Percentiles rank a stretch among this genome's conserved stretches.
Evolutionary conservation across 2,329 filamentous ascomycete species (phyloP).

Genomic region (Aspergillus arachidicola): DNA sequence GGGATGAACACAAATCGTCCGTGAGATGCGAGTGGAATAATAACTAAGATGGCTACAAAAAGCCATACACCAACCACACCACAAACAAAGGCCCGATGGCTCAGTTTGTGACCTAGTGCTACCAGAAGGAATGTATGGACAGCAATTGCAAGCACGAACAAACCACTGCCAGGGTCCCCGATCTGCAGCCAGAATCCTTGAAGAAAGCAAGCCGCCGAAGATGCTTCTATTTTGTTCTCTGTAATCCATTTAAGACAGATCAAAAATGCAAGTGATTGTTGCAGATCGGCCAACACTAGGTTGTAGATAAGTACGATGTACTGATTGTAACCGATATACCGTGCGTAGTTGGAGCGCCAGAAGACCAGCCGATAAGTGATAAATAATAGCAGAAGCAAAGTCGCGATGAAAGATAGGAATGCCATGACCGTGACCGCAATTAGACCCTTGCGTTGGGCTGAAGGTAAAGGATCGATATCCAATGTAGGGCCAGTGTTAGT

Average conservation of each 20-base stretch:
- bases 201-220: slow-evolving; percentile 50
- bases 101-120: slow-evolving; percentile 50
- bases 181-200: slow-evolving; percentile 57
- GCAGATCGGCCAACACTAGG: slow-evolving; percentile 56
- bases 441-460: slow-evolving; percentile 43
- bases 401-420: slow-evolving; percentile 50
- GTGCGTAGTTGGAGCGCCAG: slow-evolving; percentile 51
- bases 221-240: slow-evolving; percentile 47
- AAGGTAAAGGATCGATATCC: slow-evolving; percentile 39
- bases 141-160: slow-evolving; percentile 58
- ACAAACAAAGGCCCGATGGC: slow-evolving; percentile 48
- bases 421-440: slow-evolving; percentile 52
- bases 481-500: slow-evolving; percentile 13
- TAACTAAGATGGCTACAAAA: slow-evolving; percentile 49
- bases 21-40: slow-evolving; percentile 50
- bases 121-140: slow-evolving; percentile 57
- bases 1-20: slow-evolving; percentile 49
- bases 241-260: slow-evolving; percentile 53
- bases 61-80: slow-evolving; percentile 51
- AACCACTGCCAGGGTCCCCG: slow-evolving; percentile 55
- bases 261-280: slow-evolving; percentile 54
- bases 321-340: slow-evolving; percentile 58
- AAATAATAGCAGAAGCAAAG: slow-evolving; percentile 47
- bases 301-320: slow-evolving; percentile 59
- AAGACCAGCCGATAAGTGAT: slow-evolving; percentile 56